Base-by-base conservation (phyloP, 352 stramenopile species). In the Phytophthora multivora region DNA sequence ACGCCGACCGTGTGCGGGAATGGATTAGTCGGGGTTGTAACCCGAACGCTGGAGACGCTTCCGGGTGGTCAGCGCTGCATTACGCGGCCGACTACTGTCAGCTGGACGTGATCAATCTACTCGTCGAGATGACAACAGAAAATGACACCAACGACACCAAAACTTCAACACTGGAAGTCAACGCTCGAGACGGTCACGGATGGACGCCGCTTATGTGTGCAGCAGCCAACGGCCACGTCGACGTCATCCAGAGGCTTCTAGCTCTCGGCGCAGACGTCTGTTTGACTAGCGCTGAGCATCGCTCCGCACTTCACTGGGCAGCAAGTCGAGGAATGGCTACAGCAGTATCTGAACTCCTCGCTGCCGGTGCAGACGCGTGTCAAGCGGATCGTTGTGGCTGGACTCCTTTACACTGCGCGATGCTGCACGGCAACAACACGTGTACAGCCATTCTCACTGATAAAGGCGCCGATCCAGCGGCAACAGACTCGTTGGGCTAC, bases 261-360 rank as follows among this genome's bases (percentile, higher is more conserved):
- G 48, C 25, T 2, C 59, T 86, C 0, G 81, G 79, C 0, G 77
- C 74, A 7, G 69, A 78, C 42, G 11, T 83, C 2, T 66, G 40
- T 0, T 46, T 81, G 13, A 40, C 69, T 1, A 90, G 63, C 23
- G 56, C 47, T 4, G 75, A 89, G 63, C 71, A 77, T 2, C 78
- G 84, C 0, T 87, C 82, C 1, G 81, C 82, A 8, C 28, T 93
- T 9, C 84, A 93, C 25, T 91, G 82, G 84, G 80, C 84, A 38
- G 77, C 70, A 1, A 71, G 59, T 25, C 71, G 84, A 21, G 77
- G 75, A 0, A 91, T 89, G 79, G 49, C 63, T 5, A 31, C 41
- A 2, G 66, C 59, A 9, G 53, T 79, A 15, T 25, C 26, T 0
- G 49, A 63, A 3, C 50, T 93, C 4, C 36, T 91, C 1, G 59